Evolutionary conservation across 2,329 filamentous ascomycete species (phyloP).

Genomic region (Sodiomyces alkalinus): DNA sequence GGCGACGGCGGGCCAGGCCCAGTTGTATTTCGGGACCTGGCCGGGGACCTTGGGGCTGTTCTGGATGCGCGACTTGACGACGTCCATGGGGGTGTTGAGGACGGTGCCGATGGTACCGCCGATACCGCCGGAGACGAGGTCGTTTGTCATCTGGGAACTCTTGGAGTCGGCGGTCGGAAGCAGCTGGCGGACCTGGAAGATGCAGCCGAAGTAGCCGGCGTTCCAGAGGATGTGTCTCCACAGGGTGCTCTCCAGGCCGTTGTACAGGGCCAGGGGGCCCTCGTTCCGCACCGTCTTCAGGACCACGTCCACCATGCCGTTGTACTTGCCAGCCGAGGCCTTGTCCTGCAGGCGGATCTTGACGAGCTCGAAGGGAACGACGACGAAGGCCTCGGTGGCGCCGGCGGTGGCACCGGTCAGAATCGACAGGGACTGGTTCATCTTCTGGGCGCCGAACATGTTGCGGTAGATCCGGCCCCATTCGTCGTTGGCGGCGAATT

Average conservation of each 20-base stretch:
- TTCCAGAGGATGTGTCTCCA: constrained; percentile 92
- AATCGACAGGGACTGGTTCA: constrained; percentile 82
- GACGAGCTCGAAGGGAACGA: constrained; percentile 95
- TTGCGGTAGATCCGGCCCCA: constrained; percentile 93
- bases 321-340: constrained; percentile 80
- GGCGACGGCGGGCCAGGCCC: constrained; percentile 78
- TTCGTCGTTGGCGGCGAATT: constrained; percentile 97
- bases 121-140: constrained; percentile 71
- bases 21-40: constrained; percentile 86
- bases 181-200: constrained; percentile 85
- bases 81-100: constrained; percentile 90
- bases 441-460: constrained; percentile 68
- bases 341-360: constrained; percentile 97
- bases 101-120: constrained; percentile 84
- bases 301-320: constrained; percentile 65
- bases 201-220: constrained; percentile 92
- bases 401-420: constrained; percentile 90
- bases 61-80: constrained; percentile 96
- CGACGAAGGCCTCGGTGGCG: constrained; percentile 90
- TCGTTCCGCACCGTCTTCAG: constrained; percentile 71
- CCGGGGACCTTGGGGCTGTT: constrained; percentile 80
- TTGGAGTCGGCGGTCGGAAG: constrained; percentile 73
- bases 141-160: constrained; percentile 67
- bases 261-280: constrained; percentile 80
- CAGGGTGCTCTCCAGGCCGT: constrained; percentile 89